These are phyloP conservation scores for Coemansia nantahalensis DNA, from an alignment of 192 early-diverging fungal species.

Conservation along the genomic window DNA sequence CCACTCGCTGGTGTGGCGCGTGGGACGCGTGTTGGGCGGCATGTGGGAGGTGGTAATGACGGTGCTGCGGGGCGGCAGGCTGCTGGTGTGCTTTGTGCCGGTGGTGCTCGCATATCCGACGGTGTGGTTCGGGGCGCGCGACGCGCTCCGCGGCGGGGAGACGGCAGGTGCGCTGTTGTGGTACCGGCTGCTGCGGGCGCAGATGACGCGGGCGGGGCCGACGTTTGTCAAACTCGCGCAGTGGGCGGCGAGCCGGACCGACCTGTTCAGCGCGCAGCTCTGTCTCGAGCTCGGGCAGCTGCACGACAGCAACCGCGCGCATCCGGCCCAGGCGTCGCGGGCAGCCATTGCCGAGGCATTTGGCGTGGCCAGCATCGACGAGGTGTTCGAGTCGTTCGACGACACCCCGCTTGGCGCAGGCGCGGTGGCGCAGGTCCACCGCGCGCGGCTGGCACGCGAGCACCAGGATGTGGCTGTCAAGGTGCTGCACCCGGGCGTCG, in stretches of 20 bases:
- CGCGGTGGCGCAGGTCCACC: constrained; percentile 89
- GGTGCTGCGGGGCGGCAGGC: constrained; percentile 56
- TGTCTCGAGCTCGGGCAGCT: constrained; percentile 74
- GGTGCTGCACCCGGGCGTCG: constrained; percentile 84
- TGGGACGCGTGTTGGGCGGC: constrained; percentile 14
- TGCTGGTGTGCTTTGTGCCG: constrained; percentile 71
- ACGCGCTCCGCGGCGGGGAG: constrained; percentile 53
- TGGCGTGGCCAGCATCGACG: constrained; percentile 60
- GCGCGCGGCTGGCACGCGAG: constrained; percentile 14
- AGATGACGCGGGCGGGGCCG: constrained; percentile 86
- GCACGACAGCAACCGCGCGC: constrained; percentile 78
- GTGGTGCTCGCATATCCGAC: constrained; percentile 59
- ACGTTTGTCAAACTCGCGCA: constrained; percentile 97
- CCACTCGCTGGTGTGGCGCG: background rate
- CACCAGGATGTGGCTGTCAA: constrained; percentile 76
- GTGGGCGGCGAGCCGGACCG: constrained; percentile 90
- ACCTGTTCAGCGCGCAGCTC: constrained; percentile 76
- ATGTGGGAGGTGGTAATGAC: constrained; percentile 24
- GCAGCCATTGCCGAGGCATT: constrained; percentile 62
- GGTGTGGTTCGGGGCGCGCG: constrained; percentile 55
- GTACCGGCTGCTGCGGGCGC: constrained; percentile 72
- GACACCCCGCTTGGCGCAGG: constrained; percentile 82
- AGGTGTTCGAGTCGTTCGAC: constrained; percentile 78
- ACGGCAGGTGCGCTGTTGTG: constrained; percentile 74
- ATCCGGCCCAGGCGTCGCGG: constrained; percentile 68